Conservation (phyloP, 2,329 filamentous ascomycete genomes). For the Diaporthe citriasiana region DNA sequence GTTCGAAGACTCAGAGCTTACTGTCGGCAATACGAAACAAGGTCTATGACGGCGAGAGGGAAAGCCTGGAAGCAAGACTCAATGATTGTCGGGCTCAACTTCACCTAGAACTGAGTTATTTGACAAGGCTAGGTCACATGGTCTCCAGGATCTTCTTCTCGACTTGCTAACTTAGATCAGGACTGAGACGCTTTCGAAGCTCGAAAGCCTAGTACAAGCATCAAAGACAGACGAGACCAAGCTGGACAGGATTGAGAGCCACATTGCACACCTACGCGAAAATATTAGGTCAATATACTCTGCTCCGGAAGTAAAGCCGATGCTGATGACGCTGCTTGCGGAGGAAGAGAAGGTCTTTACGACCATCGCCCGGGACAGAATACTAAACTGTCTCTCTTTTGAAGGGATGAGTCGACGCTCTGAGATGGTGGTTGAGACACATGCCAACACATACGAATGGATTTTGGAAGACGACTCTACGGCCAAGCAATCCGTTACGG, state of each 20-base stretch:
- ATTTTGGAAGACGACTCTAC: not conserved
- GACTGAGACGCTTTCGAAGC: not conserved
- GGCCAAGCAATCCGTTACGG: not conserved
- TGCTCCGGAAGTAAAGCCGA: not conserved
- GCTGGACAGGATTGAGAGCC: not conserved
- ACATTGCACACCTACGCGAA: slow-evolving; percentile 6
- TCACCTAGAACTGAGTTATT: slow-evolving; percentile 5
- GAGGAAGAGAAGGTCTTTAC: slow-evolving; percentile 1
- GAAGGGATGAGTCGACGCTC: slow-evolving; percentile 7
- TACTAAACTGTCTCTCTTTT: not conserved
- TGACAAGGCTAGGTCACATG: not conserved
- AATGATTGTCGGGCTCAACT: slow-evolving; percentile 10
- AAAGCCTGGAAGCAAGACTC: not conserved
- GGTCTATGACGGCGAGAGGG: slow-evolving; percentile 16
- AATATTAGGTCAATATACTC: not conserved
- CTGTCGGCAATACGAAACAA: slow-evolving; percentile 6
- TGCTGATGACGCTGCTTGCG: not conserved
- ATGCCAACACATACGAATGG: slow-evolving; percentile 17
- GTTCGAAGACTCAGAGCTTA: not conserved
- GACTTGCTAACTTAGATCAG: not conserved
- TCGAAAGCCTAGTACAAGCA: not conserved
- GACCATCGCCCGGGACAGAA: not conserved
- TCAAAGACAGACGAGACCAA: slow-evolving; percentile 6
- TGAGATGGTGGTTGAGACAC: slow-evolving; percentile 25
- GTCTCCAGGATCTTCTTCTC: not conserved